These are phyloP conservation scores for Microthyrium microscopicum DNA, from an alignment of 2,329 filamentous ascomycete species.

Conservation along the genomic window DNA sequence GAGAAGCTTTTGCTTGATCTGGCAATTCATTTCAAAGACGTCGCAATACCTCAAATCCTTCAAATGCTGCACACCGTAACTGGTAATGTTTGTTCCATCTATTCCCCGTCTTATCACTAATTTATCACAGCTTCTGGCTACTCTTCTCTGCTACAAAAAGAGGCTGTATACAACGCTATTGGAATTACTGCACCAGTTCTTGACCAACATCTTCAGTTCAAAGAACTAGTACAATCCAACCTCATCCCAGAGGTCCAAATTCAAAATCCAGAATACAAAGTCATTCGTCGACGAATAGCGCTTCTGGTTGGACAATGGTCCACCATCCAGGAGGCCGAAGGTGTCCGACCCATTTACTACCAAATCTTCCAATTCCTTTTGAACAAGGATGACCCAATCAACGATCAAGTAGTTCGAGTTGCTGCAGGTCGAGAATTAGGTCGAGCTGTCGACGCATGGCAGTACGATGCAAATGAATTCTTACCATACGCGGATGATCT, in stretches of 20 bases:
- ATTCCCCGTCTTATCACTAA: too few species aligned
- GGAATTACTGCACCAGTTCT: slow-evolving; percentile 49
- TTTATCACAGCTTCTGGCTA: neutral
- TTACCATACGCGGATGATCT: slow-evolving; percentile 60
- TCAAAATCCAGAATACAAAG: slow-evolving; percentile 49
- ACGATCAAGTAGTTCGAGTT: slow-evolving; percentile 82
- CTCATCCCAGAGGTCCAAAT: slow-evolving; percentile 69
- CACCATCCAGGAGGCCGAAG: slow-evolving; percentile 52
- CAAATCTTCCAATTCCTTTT: slow-evolving; percentile 81
- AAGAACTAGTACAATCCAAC: slow-evolving; percentile 59
- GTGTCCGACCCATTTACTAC: slow-evolving; percentile 60
- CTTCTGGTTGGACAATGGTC: slow-evolving; percentile 87
- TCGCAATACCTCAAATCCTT: slow-evolving; percentile 4
- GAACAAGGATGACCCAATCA: slow-evolving; percentile 54
- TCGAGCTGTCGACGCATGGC: slow-evolving; percentile 66
- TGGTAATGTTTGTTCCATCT: slow-evolving; percentile 1
- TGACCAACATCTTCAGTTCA: slow-evolving; percentile 80
- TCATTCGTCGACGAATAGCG: slow-evolving; percentile 72
- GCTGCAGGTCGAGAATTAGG: slow-evolving; percentile 78
- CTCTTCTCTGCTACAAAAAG: slow-evolving; percentile 37
- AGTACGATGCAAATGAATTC: slow-evolving; percentile 59
- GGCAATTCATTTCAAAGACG: slow-evolving; percentile 70
- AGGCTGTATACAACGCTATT: slow-evolving; percentile 87
- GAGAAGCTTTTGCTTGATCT: slow-evolving; percentile 90
- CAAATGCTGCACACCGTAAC: neutral